Evolutionary conservation across 2,329 filamentous ascomycete genomes (phyloP).

Genomic region (Arthrobotrys iridis): DNA sequence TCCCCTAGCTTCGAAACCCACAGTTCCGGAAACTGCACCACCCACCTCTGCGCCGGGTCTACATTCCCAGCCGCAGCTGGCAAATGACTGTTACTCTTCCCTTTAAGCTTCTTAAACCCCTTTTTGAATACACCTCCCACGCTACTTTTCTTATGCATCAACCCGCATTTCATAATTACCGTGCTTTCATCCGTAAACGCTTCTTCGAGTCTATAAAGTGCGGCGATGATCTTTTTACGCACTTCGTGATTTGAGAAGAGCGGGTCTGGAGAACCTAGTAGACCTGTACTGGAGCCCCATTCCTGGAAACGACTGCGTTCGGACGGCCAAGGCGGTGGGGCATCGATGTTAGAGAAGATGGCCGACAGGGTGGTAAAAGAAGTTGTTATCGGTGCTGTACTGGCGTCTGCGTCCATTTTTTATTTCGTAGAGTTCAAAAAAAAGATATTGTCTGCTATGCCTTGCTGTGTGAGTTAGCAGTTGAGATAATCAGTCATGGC

Average conservation of each 20-base stretch:
- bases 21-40: constrained; percentile 9
- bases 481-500: no score
- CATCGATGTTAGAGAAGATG: constrained; percentile 12
- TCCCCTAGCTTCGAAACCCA: background rate
- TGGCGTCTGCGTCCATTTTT: background rate
- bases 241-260: background rate
- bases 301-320: background rate
- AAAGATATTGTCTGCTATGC: no score
- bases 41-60: background rate
- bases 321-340: background rate
- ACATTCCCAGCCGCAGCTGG: background rate
- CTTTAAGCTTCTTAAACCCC: constrained; percentile 24
- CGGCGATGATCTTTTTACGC: background rate
- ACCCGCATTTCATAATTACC: background rate
- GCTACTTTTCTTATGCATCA: constrained; percentile 14
- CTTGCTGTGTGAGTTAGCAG: no score
- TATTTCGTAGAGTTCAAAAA: no score
- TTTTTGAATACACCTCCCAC: constrained; percentile 17
- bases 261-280: background rate
- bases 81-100: background rate
- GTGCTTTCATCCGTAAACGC: background rate
- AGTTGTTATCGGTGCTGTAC: background rate
- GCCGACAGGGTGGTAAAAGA: constrained; percentile 5
- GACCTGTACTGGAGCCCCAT: background rate
- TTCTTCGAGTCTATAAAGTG: constrained; percentile 6